Base-by-base conservation (phyloP, 169 alveolate species). In the Plasmodium vinckei region DNA sequence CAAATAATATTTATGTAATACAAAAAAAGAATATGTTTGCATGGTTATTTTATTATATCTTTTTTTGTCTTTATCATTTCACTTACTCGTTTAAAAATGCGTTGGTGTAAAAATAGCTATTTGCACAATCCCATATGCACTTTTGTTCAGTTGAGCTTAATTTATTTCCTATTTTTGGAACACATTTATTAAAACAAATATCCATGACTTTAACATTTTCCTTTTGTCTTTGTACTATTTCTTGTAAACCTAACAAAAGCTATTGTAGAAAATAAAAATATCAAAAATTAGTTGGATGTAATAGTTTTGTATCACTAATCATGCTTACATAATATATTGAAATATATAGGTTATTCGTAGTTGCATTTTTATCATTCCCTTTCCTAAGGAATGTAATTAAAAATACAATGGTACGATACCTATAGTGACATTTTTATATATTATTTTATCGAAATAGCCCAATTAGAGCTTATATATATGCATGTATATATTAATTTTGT, bases 201-300 rank as follows among this genome's bases (percentile, higher is more conserved):
- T 79, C 82, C 89, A 79, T 79, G 10, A 79, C 89, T 42, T 79
- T 79, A 21, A 79, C 89, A 70, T 79, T 79, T 54, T 79, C 89
- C 33, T 79, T 79, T 67, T 79, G 89, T 46, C 71, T 51, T 61
- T 79, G 82, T 42, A 79, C 21, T 21, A 79, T 79, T 79, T 79
- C 89, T 64, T 79, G 89, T 56, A 79, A 54, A 13, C 82, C 60
- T 60, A 79, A 47, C 9, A 79, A 60, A 39, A 79, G 82, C 89
- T 79, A 64, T 15, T 10, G 47, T 17, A 33, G 39, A 33, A 27
- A 61, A 1, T 15, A 25, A 65, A 33, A 65, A 65, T 39, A 51
- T 13, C 1, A 15, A 15, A 3, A 0, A 51, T 12, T 33, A 51
- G 1, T 13, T 51, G 59, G 2, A 21, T 51, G 19, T 13, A 51